Base-by-base conservation (phyloP, 768 basidiomycete genomes). In the Phaeotremella fagi region DNA sequence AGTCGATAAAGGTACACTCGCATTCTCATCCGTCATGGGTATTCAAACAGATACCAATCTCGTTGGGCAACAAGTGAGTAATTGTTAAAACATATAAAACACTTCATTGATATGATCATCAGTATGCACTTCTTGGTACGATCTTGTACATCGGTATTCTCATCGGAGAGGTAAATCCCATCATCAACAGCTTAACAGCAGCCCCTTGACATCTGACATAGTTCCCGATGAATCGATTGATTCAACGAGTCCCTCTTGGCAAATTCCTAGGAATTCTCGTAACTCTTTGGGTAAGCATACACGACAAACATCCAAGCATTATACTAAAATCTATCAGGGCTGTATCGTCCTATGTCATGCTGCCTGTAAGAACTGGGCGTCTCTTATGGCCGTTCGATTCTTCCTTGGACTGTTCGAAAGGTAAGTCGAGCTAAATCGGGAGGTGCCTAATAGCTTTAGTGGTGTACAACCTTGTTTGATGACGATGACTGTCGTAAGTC, bases 221-320 rank as follows among this genome's bases (percentile, higher is more conserved):
- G 64, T 77, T 80, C 35, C 80, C 80, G 0, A 77, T 79, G 3
- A 81, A 80, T 57, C 70, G 77, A 3, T 66, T 81, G 18, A 73
- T 81, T 31, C 80, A 81, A 57, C 73, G 78, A 2, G 64, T 81
- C 15, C 80, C 80, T 3, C 70, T 82, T 45, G 81, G 68, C n/a
- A 81, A 80, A 67, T 80, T 79, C 52, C 72, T 81, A 1, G 76
- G 74, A 3, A 75, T 78, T 62, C 77, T 77, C 72, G 79, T 54
- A 6, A 78, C 66, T 15, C 31, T 43, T 48, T 37, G 53, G 52
- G 53, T 60, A 42, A 42, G 55, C 43, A 15, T 9, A 2, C 4
- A n/a, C 3, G 43, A 12, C 18, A 25, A 41, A 28, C 26, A 48
- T 29, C 44, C 47, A 4, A 41, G 1, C 3, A 18, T 38, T 78